Percentiles rank a stretch among this genome's conserved stretches.
Conservation (phyloP, 2,329 filamentous ascomycete species). For the Aureobasidium leucospermi region DNA sequence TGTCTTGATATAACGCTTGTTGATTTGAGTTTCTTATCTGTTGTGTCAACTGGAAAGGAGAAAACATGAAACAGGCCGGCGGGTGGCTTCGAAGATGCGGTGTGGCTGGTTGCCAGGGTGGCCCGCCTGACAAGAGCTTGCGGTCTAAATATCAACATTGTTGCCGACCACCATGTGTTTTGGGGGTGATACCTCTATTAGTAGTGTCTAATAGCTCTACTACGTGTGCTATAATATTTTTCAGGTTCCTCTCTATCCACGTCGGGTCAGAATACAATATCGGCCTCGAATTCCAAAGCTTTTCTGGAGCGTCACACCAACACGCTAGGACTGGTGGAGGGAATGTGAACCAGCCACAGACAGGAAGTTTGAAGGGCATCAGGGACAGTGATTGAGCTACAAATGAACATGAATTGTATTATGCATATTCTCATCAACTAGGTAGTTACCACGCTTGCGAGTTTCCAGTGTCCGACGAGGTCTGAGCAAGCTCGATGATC, state of each 20-base stretch:
- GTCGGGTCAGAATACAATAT: too few species aligned
- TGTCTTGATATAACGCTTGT: background rate
- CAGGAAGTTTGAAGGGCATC: too few species aligned
- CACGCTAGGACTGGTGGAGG: too few species aligned
- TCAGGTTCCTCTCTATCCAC: too few species aligned
- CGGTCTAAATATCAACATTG: background rate
- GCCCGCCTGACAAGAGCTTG: background rate
- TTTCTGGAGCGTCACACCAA: too few species aligned
- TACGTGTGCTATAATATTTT: too few species aligned
- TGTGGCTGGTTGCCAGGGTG: background rate
- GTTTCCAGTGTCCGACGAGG: slow-evolving; percentile 46
- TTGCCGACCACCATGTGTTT: background rate
- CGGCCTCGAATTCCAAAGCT: too few species aligned
- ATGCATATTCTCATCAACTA: background rate
- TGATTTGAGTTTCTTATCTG: background rate
- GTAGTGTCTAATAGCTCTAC: background rate
- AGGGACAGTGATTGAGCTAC: too few species aligned
- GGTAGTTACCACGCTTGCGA: slow-evolving; percentile 25
- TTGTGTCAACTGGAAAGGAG: background rate
- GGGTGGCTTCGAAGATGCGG: background rate
- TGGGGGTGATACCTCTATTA: background rate
- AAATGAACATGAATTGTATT: too few species aligned
- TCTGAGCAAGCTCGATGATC: slow-evolving; percentile 49
- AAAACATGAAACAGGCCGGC: slow-evolving; percentile 1
- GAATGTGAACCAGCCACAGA: too few species aligned